Conservation (phyloP, 352 stramenopile species). For the Phytophthora capsici region DNA sequence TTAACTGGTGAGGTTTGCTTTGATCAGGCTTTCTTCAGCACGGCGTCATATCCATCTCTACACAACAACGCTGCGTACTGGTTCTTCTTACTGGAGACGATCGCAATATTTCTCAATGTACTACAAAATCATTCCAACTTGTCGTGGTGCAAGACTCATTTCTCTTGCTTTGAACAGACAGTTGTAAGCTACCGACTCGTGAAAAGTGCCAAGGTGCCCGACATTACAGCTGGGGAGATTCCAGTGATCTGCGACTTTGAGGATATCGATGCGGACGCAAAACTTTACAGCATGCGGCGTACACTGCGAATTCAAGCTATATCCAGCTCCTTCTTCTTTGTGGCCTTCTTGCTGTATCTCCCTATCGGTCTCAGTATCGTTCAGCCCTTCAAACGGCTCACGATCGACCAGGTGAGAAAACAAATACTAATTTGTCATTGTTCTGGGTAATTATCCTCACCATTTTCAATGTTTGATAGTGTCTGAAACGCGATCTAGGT, state of each 20-base stretch:
- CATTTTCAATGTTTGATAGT: constrained; percentile 15
- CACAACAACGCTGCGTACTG: constrained; percentile 71
- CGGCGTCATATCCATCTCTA: constrained; percentile 53
- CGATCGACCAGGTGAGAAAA: constrained; percentile 41
- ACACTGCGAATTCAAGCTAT: constrained; percentile 41
- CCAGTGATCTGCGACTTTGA: constrained; percentile 25
- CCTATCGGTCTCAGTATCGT: constrained; percentile 59
- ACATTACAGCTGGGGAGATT: constrained; percentile 15
- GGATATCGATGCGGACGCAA: constrained; percentile 14
- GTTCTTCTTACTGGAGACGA: constrained; percentile 72
- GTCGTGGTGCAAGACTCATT: background rate
- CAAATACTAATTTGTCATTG: background rate
- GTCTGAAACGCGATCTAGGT: constrained; percentile 39
- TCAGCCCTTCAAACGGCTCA: constrained; percentile 48
- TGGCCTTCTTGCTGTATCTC: constrained; percentile 71
- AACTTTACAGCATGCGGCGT: constrained; percentile 27
- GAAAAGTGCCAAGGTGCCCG: constrained; percentile 16
- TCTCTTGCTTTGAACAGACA: constrained; percentile 30
- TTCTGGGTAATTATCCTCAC: background rate
- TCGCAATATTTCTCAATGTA: constrained; percentile 71
- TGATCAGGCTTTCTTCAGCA: constrained; percentile 68
- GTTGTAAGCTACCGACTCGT: constrained; percentile 41
- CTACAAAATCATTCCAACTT: background rate
- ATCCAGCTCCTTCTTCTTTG: constrained; percentile 49
- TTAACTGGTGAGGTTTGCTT: background rate